These are phyloP conservation scores for Aureococcus anophagefferens DNA, from an alignment of 108 stramenopile species.

Conservation along the genomic window DNA sequence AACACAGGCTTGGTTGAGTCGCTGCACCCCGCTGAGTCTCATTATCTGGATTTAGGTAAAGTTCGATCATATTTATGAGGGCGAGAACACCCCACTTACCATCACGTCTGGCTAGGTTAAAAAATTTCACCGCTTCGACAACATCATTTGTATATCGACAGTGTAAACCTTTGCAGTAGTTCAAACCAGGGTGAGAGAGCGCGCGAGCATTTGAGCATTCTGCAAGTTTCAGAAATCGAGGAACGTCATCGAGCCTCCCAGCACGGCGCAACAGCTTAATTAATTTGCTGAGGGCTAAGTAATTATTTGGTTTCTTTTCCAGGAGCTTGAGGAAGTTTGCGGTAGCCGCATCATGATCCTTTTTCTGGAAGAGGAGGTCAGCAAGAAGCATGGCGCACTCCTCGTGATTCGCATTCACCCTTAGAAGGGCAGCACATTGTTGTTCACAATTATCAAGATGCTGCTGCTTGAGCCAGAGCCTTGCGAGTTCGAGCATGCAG, in stretches of 20 bases:
- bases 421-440: conserved; percentile 24
- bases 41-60: conserved; percentile 53
- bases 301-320: conserved; percentile 27
- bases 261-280: conserved; percentile 36
- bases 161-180: conserved; percentile 45
- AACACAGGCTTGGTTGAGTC: no score
- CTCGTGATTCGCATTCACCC: conserved; percentile 17
- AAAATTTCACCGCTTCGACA: conserved; percentile 35
- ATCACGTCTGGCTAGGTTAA: conserved; percentile 43
- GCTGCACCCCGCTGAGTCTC: no score
- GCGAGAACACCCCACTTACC: conserved; percentile 35
- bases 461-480: conserved; percentile 23
- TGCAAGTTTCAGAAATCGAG: conserved; percentile 28
- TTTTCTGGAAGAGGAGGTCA: conserved; percentile 30
- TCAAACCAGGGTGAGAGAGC: conserved; percentile 34
- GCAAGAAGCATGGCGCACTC: conserved; percentile 45
- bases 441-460: conserved; percentile 32
- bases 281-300: conserved; percentile 32
- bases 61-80: conserved; percentile 42
- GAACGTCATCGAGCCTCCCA: conserved; percentile 38
- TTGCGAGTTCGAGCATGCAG: conserved; percentile 35
- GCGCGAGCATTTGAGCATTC: conserved; percentile 20
- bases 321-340: conserved; percentile 29
- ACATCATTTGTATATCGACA: conserved; percentile 37
- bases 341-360: conserved; percentile 29